Percentiles rank a stretch among this genome's conserved stretches.
These are phyloP conservation scores for Paecilomyces sp. DNA, from an alignment of 2,329 filamentous ascomycete genomes.

Conservation along the genomic window DNA sequence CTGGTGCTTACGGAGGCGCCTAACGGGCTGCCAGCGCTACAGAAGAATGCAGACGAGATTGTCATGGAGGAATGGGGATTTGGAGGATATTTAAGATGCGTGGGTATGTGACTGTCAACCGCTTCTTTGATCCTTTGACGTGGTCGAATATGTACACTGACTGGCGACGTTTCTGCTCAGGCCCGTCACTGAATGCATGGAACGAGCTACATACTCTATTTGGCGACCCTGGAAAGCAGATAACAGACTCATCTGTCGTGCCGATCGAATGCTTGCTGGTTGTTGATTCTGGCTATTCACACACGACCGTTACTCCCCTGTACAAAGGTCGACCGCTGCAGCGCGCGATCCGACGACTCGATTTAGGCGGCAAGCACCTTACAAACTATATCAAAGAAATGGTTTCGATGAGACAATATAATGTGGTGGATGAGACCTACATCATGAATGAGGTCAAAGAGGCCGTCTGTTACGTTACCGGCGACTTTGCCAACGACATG, in stretches of 20 bases:
- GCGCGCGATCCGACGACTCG: conserved; percentile 71
- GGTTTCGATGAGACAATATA: conserved; percentile 84
- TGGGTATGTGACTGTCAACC: conserved; percentile 48
- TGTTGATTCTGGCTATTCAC: conserved; percentile 86
- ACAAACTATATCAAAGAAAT: conserved; percentile 90
- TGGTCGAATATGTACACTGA: neutral
- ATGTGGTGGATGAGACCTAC: conserved; percentile 89
- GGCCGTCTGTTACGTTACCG: conserved; percentile 71
- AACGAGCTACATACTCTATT: conserved; percentile 67
- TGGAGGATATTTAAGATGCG: conserved; percentile 69
- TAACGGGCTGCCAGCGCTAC: conserved; percentile 71
- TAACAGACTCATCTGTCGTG: conserved; percentile 31
- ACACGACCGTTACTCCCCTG: conserved; percentile 83
- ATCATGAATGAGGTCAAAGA: conserved; percentile 97
- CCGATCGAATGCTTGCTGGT: conserved; percentile 79
- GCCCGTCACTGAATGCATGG: conserved; percentile 71
- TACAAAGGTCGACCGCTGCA: conserved; percentile 76
- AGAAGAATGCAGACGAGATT: conserved; percentile 90
- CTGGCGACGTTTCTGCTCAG: conserved; percentile 34
- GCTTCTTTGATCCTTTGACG: neutral
- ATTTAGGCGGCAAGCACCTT: conserved; percentile 85
- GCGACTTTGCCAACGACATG: conserved; percentile 69
- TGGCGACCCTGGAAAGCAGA: conserved; percentile 45
- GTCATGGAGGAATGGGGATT: conserved; percentile 98
- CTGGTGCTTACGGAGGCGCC: conserved; percentile 79